These are phyloP conservation scores for Neocallimastix lanati DNA, from an alignment of 192 early-diverging fungal species.

Conservation along the genomic window DNA sequence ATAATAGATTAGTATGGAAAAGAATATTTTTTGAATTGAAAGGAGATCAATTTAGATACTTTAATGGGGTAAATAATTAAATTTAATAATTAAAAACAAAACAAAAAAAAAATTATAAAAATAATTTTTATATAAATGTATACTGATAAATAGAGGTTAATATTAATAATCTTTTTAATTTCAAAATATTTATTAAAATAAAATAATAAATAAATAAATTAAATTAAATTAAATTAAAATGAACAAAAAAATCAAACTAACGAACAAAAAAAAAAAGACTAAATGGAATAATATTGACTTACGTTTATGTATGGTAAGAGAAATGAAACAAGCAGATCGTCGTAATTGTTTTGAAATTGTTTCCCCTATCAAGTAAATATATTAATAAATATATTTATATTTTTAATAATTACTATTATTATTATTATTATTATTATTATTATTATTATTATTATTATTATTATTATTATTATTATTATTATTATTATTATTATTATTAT, in stretches of 20 bases:
- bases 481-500: no score
- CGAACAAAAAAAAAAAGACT: neutral
- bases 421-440: neutral
- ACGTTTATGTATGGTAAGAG: slow-evolving; percentile 57
- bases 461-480: no score
- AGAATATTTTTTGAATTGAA: neutral
- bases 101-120: no score
- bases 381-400: neutral
- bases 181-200: no score
- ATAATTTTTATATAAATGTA: no score
- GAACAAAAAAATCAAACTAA: no score
- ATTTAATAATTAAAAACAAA: no score
- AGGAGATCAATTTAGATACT: neutral
- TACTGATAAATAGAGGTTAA: no score
- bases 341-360: slow-evolving; percentile 69
- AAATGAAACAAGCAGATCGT: slow-evolving; percentile 36
- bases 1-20: neutral
- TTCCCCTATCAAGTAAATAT: slow-evolving; percentile 55
- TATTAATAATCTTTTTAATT: no score
- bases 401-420: neutral
- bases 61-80: neutral
- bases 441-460: no score
- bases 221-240: no score
- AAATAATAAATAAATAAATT: no score
- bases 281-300: slow-evolving; percentile 26